Evolutionary conservation across 495 filamentous ascomycete species (phyloP).

Genomic region (Trichoderma parareesei): DNA sequence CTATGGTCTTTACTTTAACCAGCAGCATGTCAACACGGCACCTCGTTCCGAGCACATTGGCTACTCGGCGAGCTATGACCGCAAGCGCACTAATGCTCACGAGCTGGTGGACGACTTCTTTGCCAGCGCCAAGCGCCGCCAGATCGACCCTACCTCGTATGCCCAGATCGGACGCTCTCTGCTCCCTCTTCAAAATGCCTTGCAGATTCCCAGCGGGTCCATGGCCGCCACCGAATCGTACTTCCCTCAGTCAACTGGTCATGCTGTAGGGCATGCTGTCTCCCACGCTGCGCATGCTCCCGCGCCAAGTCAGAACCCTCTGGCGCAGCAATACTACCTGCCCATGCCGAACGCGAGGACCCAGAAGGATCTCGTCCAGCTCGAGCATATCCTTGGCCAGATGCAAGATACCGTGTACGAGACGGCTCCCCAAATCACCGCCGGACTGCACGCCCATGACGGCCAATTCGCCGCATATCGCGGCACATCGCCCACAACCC

Average conservation of each 20-base stretch:
- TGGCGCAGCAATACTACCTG: conserved; percentile 64
- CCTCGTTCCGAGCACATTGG: conserved; percentile 38
- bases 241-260: conserved; percentile 9
- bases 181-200: conserved; percentile 55
- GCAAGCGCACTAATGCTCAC: conserved; percentile 67
- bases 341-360: conserved; percentile 79
- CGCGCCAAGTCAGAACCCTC: conserved; percentile 41
- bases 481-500: conserved; percentile 25
- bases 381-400: conserved; percentile 89
- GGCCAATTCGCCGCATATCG: conserved; percentile 23
- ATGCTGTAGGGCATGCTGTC: background rate
- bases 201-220: conserved; percentile 59
- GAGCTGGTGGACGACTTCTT: conserved; percentile 93
- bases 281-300: conserved; percentile 25
- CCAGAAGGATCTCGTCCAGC: conserved; percentile 84
- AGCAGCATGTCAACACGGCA: conserved; percentile 45
- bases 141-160: conserved; percentile 79
- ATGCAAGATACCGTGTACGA: conserved; percentile 94
- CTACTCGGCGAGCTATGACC: conserved; percentile 45
- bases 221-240: conserved; percentile 51
- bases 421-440: conserved; percentile 68
- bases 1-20: conserved; percentile 55
- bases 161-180: conserved; percentile 73
- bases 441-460: conserved; percentile 62
- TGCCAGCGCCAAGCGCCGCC: conserved; percentile 77